A percentile compares a stretch with the other conserved stretches of the same genome.
phyloP scores from a whole-genome alignment of 805 yeast species.

The Wickerhamiella sergipiensis region DNA sequence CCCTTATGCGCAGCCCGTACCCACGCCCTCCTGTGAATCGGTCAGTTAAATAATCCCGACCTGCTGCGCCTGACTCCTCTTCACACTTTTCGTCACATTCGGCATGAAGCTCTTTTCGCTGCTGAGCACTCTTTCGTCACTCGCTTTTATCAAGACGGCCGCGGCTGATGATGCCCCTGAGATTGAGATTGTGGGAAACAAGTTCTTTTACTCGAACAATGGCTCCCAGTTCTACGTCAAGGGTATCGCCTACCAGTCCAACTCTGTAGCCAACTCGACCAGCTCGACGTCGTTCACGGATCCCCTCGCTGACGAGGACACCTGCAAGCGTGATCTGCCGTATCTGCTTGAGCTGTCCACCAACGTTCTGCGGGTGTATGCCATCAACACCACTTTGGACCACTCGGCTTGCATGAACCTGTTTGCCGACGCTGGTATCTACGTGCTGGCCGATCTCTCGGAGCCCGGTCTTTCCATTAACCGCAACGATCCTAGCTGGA shows the following conservation, averaged over 20 bases:
- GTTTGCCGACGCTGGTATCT: constrained; percentile 74
- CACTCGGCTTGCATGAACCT: constrained; percentile 71
- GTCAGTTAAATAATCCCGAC: neutral
- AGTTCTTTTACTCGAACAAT: constrained; percentile 57
- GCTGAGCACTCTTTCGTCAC: constrained; percentile 12
- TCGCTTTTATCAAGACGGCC: constrained; percentile 9
- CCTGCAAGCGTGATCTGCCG: constrained; percentile 77
- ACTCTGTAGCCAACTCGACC: constrained; percentile 31
- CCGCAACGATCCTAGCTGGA: constrained; percentile 71
- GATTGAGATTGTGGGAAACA: constrained; percentile 55
- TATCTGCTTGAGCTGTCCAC: constrained; percentile 53
- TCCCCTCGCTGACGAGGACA: constrained; percentile 57
- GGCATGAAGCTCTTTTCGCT: constrained; percentile 19
- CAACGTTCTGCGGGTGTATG: constrained; percentile 76
- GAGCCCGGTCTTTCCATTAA: constrained; percentile 71
- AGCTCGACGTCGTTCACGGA: constrained; percentile 42
- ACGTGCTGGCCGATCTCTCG: constrained; percentile 79
- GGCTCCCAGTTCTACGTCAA: constrained; percentile 76
- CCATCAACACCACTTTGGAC: constrained; percentile 54
- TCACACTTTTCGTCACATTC: neutral
- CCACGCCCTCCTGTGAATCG: neutral
- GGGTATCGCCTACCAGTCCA: constrained; percentile 80
- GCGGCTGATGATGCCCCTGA: constrained; percentile 28
- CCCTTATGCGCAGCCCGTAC: neutral
- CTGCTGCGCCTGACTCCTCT: neutral